Base-by-base conservation (phyloP, 2,329 filamentous ascomycete genomes). In the Grosmannia clavigera region DNA sequence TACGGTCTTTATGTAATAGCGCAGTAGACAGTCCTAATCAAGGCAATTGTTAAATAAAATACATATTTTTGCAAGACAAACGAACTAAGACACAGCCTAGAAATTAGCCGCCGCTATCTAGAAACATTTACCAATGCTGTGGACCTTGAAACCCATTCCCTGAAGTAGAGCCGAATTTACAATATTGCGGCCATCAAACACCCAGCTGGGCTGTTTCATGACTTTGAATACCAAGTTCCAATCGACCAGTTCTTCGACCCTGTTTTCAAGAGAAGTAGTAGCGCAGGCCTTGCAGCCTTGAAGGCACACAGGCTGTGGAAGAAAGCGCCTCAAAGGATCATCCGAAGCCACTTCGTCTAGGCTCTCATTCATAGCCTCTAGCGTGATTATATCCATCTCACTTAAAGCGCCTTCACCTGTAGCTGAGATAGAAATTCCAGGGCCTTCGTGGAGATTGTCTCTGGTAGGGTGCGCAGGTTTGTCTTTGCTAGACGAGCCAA, bases 51-150 rank as follows among this genome's bases (percentile, higher is more conserved):
- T 14, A 16, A 16, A 3, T 40, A 40, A 40, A 3, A 40, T 14
- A 6, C 14, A 40, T 31, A 40, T 5, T 16, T 0, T 1, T 14
- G 3, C 12, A 14, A 40, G 3, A 40, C 38, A 40, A 40, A 40
- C 4, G 35, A 29, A 5, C 12, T 14, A 16, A 19, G 5, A 11
- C n/a, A 16, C 46, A 25, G 3, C 7, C 12, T 19, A 52, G 2
- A n/a, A 12, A 14, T 1, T 52, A 16, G 10, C 50, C 10, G 11
- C 10, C 10, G 11, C 22, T 12, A 9, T 7, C n/a, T 33, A 58
- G 51, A 58, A 48, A 3, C 54, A 73, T n/a, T 57, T 57, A n/a
- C 58, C 58, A 16, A 57, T 60, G 25, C 54, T 53, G 55, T 60
- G 54, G n/a, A 60, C 58, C 4, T 48, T 53, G 31, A 60, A 60